phyloP scores from a whole-genome alignment of 495 filamentous ascomycete species.

The Podospora conica region DNA sequence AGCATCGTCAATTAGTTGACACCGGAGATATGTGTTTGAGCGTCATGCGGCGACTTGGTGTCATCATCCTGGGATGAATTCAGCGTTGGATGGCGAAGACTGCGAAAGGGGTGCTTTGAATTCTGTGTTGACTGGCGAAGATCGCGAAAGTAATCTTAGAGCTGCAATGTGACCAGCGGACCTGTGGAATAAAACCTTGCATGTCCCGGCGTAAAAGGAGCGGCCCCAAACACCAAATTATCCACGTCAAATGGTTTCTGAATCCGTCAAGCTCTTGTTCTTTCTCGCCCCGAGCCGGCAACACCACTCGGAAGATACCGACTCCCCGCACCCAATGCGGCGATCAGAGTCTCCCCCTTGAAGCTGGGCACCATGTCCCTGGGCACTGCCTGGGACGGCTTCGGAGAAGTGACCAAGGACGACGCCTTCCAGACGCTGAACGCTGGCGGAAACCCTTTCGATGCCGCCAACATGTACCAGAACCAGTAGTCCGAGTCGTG shows the following conservation, averaged over 20 bases:
- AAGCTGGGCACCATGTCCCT: slow-evolving; percentile 61
- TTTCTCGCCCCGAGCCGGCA: slow-evolving; percentile 16
- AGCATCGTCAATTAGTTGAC: neutral
- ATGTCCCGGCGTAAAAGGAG: neutral
- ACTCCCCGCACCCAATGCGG: slow-evolving; percentile 52
- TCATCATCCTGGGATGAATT: neutral
- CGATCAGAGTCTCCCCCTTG: slow-evolving; percentile 53
- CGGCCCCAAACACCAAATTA: too few species aligned
- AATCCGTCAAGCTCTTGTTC: neutral
- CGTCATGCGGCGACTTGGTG: neutral
- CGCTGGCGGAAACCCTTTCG: slow-evolving; percentile 64
- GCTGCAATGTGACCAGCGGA: too few species aligned
- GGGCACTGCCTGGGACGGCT: slow-evolving; percentile 44
- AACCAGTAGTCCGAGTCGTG: slow-evolving; percentile 58
- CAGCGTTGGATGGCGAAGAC: neutral
- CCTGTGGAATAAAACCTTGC: neutral
- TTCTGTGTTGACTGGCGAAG: neutral
- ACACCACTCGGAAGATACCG: slow-evolving; percentile 52
- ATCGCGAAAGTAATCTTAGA: too few species aligned
- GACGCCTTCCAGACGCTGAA: slow-evolving; percentile 1
- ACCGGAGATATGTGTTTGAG: neutral
- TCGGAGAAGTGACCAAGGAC: neutral
- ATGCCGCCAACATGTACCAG: slow-evolving; percentile 69
- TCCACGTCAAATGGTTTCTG: neutral
- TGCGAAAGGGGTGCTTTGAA: neutral